A percentile compares a stretch with the other conserved stretches of the same genome.
Conservation (phyloP, 176 grass and related monocot genomes). For the Zea mays region DNA sequence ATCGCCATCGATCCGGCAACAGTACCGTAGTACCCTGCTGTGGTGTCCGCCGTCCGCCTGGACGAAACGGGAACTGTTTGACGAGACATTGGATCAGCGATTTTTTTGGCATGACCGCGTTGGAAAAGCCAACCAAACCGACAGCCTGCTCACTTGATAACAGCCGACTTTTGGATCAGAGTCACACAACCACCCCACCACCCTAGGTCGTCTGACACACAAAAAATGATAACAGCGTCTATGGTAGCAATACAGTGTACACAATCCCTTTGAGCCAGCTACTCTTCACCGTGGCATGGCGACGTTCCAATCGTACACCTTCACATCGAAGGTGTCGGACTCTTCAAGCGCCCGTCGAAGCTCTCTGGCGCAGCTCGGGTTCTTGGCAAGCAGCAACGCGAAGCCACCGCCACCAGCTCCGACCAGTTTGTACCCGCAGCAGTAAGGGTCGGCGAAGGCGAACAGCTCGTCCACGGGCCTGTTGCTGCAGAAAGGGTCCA, state of each 20-base stretch:
- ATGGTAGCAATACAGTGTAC: no score
- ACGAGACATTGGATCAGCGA: background rate
- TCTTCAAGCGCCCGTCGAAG: conserved; percentile 44
- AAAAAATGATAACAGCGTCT: no score
- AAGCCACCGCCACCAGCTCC: conserved; percentile 88
- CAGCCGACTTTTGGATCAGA: no score
- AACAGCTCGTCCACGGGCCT: conserved; percentile 71
- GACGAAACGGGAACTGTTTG: background rate
- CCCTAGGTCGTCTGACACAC: no score
- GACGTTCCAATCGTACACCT: conserved; percentile 75
- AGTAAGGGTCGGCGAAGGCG: conserved; percentile 69
- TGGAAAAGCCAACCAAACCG: background rate
- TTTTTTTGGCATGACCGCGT: background rate
- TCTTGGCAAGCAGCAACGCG: conserved; percentile 74
- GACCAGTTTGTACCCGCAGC: conserved; percentile 89
- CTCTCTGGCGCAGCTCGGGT: conserved; percentile 20
- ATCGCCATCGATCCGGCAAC: background rate
- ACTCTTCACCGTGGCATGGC: conserved; percentile 36
- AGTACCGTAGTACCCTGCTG: background rate
- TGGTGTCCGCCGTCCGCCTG: background rate
- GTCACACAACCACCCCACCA: no score
- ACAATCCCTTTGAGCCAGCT: no score
- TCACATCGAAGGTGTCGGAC: conserved; percentile 52
- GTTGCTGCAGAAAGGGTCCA: conserved; percentile 94
- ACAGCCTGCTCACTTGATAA: no score